A percentile compares a stretch with the other conserved stretches of the same genome.
Evolutionary conservation across 805 yeast species (phyloP).

Genomic region (Komagataella mondaviorum): DNA sequence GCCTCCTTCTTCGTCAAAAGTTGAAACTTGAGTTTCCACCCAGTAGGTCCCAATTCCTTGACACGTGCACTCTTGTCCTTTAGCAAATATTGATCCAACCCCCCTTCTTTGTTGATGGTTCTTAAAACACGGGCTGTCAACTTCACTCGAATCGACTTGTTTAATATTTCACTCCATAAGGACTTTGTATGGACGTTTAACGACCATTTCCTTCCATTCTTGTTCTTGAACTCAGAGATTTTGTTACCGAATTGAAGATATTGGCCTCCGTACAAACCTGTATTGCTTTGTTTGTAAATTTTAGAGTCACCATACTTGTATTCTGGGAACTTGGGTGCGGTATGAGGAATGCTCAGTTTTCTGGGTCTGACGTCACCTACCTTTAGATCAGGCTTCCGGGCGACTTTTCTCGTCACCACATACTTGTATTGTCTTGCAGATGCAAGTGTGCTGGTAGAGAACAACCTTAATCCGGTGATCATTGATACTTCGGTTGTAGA

Average conservation of each 20-base stretch:
- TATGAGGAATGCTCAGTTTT: constrained; percentile 25
- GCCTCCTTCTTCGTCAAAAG: constrained; percentile 36
- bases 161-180: constrained; percentile 75
- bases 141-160: constrained; percentile 38
- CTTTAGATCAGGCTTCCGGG: constrained; percentile 25
- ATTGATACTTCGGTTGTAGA: background rate
- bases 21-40: constrained; percentile 80
- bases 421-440: constrained; percentile 19
- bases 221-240: constrained; percentile 64
- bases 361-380: constrained; percentile 42
- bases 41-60: constrained; percentile 84
- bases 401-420: constrained; percentile 34
- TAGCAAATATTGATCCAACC: constrained; percentile 75
- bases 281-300: constrained; percentile 70
- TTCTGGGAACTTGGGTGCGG: constrained; percentile 36
- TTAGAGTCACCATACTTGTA: constrained; percentile 72
- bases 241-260: constrained; percentile 66
- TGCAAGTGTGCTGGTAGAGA: constrained; percentile 9
- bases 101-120: constrained; percentile 89
- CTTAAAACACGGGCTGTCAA: constrained; percentile 73
- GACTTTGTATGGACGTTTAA: constrained; percentile 71
- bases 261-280: constrained; percentile 86
- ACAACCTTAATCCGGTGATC: constrained; percentile 6
- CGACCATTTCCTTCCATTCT: constrained; percentile 58
- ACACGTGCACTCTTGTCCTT: constrained; percentile 84